Evolutionary conservation across 1,139 yeast genomes (phyloP).

Genomic region (Kodamaea anthophila): DNA sequence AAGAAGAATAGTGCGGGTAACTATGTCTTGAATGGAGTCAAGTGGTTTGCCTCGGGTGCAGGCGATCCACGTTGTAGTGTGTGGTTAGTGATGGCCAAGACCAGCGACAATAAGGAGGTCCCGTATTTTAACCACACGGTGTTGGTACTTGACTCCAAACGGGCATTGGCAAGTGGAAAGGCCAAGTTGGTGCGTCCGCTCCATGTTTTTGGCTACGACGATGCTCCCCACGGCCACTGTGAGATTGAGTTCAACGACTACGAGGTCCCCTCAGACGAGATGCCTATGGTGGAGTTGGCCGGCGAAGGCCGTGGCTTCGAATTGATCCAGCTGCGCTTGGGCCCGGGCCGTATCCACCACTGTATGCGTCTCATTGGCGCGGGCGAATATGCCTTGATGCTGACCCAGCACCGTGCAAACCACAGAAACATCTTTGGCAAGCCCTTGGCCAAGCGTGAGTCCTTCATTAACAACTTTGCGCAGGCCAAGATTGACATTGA

Average conservation of each 20-base stretch:
- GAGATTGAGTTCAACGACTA: conserved; percentile 52
- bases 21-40: conserved; percentile 57
- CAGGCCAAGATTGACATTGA: conserved; percentile 54
- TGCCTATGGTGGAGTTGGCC: conserved; percentile 37
- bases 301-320: conserved; percentile 60
- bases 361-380: conserved; percentile 67
- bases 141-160: conserved; percentile 49
- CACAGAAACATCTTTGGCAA: conserved; percentile 53
- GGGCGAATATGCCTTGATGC: conserved; percentile 55
- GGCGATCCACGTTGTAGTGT: conserved; percentile 62
- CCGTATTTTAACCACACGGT: conserved; percentile 55
- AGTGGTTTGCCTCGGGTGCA: conserved; percentile 76
- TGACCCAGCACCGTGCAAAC: conserved; percentile 51
- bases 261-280: conserved; percentile 41
- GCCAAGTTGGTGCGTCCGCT: conserved; percentile 52
- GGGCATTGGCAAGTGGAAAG: conserved; percentile 46
- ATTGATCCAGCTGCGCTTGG: conserved; percentile 62
- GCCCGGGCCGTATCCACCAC: conserved; percentile 72
- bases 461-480: conserved; percentile 48
- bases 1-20: conserved; percentile 37
- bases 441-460: conserved; percentile 48
- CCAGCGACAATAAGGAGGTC: conserved; percentile 29
- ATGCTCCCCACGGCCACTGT: conserved; percentile 72
- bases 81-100: conserved; percentile 67
- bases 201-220: conserved; percentile 58